Conservation (phyloP, 148 eudicot species). For the Diospyros kaki region DNA sequence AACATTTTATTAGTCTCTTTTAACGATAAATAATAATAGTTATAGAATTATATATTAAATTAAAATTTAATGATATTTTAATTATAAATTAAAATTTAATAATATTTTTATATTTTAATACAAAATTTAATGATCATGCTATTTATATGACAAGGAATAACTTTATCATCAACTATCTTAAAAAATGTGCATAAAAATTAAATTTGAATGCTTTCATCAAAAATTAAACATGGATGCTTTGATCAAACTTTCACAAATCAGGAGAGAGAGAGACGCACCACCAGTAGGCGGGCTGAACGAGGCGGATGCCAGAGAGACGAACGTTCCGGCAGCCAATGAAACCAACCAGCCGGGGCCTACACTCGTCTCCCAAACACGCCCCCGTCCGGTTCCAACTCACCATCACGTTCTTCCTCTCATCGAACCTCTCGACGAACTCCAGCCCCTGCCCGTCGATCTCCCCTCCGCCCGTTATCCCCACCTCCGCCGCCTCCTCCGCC, state of each 20-base stretch:
- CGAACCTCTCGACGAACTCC: slow-evolving; percentile 65
- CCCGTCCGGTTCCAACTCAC: slow-evolving; percentile 93
- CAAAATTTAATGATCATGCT: too few relatives aligned
- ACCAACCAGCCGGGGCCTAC: slow-evolving; percentile 84
- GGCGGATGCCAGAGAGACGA: slow-evolving; percentile 39
- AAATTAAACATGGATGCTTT: too few relatives aligned
- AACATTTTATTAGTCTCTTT: too few relatives aligned
- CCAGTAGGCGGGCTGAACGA: slow-evolving; percentile 85
- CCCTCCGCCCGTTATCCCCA: slow-evolving; percentile 90
- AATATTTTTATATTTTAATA: too few relatives aligned
- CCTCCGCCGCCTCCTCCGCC: slow-evolving; percentile 73
- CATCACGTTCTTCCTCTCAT: slow-evolving; percentile 93
- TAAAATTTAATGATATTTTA: too few relatives aligned
- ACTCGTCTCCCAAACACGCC: slow-evolving; percentile 78
- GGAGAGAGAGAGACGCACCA: slow-evolving; percentile 49
- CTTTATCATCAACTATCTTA: too few relatives aligned
- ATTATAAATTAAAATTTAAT: too few relatives aligned
- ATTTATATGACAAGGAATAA: too few relatives aligned
- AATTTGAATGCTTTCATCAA: too few relatives aligned
- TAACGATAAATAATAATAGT: too few relatives aligned
- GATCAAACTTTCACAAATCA: not conserved
- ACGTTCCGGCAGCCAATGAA: slow-evolving; percentile 65
- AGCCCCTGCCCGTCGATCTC: slow-evolving; percentile 88
- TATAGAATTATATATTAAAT: too few relatives aligned
- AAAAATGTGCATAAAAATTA: too few relatives aligned